Base-by-base conservation (phyloP, 2,329 filamentous ascomycete genomes). In the Aspergillus sp. region DNA sequence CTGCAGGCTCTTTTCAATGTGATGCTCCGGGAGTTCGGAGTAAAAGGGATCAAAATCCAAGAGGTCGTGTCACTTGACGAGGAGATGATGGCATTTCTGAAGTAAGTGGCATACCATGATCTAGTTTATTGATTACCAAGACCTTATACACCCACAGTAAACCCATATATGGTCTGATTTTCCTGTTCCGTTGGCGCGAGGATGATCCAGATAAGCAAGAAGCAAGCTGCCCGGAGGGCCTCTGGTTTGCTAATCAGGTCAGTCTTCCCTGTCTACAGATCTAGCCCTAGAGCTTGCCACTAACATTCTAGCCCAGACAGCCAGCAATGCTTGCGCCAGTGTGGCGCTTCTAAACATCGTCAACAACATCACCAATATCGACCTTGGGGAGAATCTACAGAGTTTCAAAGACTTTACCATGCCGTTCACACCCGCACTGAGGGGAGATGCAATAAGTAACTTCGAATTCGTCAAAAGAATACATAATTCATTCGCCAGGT, bases 171-270 rank as follows among this genome's bases (percentile, higher is more conserved):
- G 94, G 94, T 2, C 79, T 98, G n/a, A 90, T 99, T 53, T 95
- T 98, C 64, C 84, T 96, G 1, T 96, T 92, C 69, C 86, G 89
- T 60, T 96, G 86, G 67, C 82, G 84, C 30, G 84, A 85, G 32
- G 81, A 83, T n/a, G 82, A 86, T 58, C 73, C 77, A 5, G 73
- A 74, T 66, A 84, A 78, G 69, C 78, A 82, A 58, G 80, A 84
- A 62, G 80, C 78, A 48, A 82, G 73, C 62, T 88, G 85, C 63
- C 87, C 88, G 0, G 79, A 85, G 3, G 79, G 86, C 30, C 81
- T 98, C 17, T 99, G 95, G 94, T 98, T 97, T 74, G 92, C 93
- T 27, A 97, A 97, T 70, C 94, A 96, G 79, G 89, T 91, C 72
- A 19, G 78, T 68, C 23, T 57, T 30, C 17, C 13, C 23, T 25